Evolutionary conservation across 441 rosid species (phyloP).

Genomic region (Syzygium syzygioides): DNA sequence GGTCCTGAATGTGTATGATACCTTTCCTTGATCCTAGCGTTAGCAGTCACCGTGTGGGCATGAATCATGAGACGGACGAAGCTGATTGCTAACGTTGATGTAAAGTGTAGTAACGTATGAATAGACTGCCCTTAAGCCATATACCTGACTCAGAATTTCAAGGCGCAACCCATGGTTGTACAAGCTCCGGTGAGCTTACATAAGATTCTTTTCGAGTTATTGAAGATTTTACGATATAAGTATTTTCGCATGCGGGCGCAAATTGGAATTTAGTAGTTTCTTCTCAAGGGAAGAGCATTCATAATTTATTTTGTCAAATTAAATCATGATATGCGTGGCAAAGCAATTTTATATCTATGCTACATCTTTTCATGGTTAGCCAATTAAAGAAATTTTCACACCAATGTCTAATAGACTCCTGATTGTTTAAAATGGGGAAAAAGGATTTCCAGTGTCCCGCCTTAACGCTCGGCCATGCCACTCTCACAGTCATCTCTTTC

Average conservation of each 20-base stretch:
- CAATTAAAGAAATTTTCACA: no score
- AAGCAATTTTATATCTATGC: background rate
- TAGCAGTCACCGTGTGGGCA: background rate
- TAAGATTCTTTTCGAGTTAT: background rate
- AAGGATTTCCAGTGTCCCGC: no score
- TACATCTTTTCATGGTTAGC: no score
- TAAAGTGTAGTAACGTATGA: background rate
- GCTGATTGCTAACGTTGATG: background rate
- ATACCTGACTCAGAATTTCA: background rate
- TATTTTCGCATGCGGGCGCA: accelerated
- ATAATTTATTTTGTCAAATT: background rate
- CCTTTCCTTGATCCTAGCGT: background rate
- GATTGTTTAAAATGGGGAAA: no score
- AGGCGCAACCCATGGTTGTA: background rate
- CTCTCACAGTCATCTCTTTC: no score
- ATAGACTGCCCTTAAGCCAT: background rate
- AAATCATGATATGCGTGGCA: background rate
- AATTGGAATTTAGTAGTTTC: background rate
- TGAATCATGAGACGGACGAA: background rate
- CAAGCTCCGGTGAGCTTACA: background rate
- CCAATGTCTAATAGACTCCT: no score
- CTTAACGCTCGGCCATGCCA: no score
- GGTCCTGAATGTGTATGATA: background rate
- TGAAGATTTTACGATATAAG: background rate
- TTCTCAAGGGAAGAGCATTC: background rate